Conservation (phyloP, 225 moss, liverwort and hornwort genomes). For the Ulota crispa region DNA sequence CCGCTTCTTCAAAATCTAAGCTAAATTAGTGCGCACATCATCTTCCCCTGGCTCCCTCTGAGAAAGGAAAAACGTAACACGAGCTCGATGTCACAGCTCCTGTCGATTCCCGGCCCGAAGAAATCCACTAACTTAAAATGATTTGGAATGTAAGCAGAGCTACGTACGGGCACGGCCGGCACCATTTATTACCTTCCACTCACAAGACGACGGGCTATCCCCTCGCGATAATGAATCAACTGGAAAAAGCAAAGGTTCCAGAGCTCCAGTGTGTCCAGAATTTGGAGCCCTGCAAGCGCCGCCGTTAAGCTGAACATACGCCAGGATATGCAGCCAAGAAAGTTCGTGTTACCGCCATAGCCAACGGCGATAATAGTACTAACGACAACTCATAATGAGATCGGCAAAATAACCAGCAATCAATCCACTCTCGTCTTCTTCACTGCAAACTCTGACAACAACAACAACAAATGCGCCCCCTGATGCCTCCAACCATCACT, state of each 20-base stretch:
- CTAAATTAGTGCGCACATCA: background rate
- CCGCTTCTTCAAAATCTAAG: background rate
- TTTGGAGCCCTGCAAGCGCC: slow-evolving; percentile 19
- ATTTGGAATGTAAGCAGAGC: background rate
- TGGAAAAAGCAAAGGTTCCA: background rate
- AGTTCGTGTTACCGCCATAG: slow-evolving; percentile 27
- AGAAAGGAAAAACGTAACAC: background rate
- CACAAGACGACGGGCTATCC: slow-evolving; percentile 4
- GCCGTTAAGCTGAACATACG: slow-evolving; percentile 3
- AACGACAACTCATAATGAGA: slow-evolving; percentile 1
- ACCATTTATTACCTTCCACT: background rate
- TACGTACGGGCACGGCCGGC: background rate
- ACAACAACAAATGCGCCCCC: slow-evolving; percentile 20
- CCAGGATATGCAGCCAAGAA: slow-evolving; percentile 4
- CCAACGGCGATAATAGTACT: slow-evolving; percentile 2
- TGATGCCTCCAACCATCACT: slow-evolving; percentile 13
- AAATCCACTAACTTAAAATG: background rate
- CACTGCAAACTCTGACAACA: slow-evolving; percentile 25
- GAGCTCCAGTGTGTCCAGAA: background rate
- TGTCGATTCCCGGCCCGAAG: background rate
- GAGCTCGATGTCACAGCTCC: background rate
- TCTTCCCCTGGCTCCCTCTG: background rate
- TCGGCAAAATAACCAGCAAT: background rate
- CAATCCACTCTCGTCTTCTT: background rate
- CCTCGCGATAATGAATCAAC: slow-evolving; percentile 10